Percentiles rank a stretch among this genome's conserved stretches.
Evolutionary conservation across 2,329 filamentous ascomycete genomes (phyloP).

Genomic region (Penicillium sp.): DNA sequence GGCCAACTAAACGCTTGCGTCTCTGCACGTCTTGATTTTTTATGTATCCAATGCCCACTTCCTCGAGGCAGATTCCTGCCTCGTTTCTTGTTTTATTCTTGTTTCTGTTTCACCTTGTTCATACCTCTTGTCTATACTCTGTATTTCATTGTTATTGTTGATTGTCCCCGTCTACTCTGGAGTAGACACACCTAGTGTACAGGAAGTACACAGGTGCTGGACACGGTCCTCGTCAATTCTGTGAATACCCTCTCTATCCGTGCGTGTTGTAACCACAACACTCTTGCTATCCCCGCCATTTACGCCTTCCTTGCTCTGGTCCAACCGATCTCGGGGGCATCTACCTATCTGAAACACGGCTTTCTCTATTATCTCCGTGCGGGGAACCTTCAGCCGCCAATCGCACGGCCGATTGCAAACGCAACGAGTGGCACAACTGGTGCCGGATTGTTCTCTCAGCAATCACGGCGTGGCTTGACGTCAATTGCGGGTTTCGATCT

Average conservation of each 20-base stretch:
- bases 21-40: conserved; percentile 16
- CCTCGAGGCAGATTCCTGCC: background rate
- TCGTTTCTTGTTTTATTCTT: conserved; percentile 5
- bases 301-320: conserved; percentile 12
- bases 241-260: background rate
- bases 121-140: background rate
- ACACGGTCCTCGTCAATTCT: background rate
- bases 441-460: conserved; percentile 21
- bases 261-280: background rate
- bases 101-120: background rate
- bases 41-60: conserved; percentile 22
- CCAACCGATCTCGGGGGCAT: conserved; percentile 17
- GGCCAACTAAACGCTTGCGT: conserved; percentile 25
- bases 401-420: conserved; percentile 20
- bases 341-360: conserved; percentile 25
- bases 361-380: conserved; percentile 20
- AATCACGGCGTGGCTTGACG: conserved; percentile 23
- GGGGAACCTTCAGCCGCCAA: conserved; percentile 20
- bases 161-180: background rate
- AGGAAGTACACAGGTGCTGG: background rate
- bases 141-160: background rate
- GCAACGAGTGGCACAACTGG: conserved; percentile 16
- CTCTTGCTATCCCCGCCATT: background rate
- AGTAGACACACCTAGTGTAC: background rate
- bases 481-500: conserved; percentile 22